Base-by-base conservation (phyloP, 352 stramenopile genomes). In the Detonula confervacea region DNA sequence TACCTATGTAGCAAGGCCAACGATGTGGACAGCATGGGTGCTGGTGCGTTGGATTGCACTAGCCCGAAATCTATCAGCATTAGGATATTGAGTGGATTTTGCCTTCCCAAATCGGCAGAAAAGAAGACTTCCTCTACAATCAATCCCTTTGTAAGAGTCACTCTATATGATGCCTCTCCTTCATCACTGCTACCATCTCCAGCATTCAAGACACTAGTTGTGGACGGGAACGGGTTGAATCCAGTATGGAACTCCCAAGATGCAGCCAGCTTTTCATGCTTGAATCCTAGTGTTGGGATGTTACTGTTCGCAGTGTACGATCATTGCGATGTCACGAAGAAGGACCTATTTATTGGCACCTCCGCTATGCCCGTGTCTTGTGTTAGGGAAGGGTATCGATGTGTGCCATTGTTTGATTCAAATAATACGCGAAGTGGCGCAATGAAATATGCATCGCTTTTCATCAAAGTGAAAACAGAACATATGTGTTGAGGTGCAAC, bases 231-330 rank as follows among this genome's bases (percentile, higher is more conserved):
- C 74, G 80, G 85, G 42, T 61, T 89, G 14, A 91, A 91, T 80
- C 88, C 88, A 37, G 73, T 91, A n/a, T 92, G 84, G 79, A 76
- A 87, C 24, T n/a, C n/a, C n/a, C 74, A 87, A 6, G 72, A 84
- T 35, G 47, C 66, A n/a, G 79, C 49, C 44, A 73, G 44, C 12
- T 79, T 65, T 47, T 61, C 61, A 62, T 83, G 78, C 51, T 71
- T 80, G 44, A 82, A 82, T 60, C 88, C 83, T 64, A 87, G 71
- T 63, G 60, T 91, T 30, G 85, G 80, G 14, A 90, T 93, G 55
- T 9, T 90, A 25, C 70, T 82, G 9, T 81, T 93, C 78, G 77
- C 70, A 24, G 85, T 93, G 12, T 93, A 85, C 63, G 74, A 92
- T 69, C 73, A 84, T n/a, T 71, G 47, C 37, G 44, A 72, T 47